These are phyloP conservation scores for Luvunga scandens DNA, from an alignment of 345 rosid species.

Conservation along the genomic window DNA sequence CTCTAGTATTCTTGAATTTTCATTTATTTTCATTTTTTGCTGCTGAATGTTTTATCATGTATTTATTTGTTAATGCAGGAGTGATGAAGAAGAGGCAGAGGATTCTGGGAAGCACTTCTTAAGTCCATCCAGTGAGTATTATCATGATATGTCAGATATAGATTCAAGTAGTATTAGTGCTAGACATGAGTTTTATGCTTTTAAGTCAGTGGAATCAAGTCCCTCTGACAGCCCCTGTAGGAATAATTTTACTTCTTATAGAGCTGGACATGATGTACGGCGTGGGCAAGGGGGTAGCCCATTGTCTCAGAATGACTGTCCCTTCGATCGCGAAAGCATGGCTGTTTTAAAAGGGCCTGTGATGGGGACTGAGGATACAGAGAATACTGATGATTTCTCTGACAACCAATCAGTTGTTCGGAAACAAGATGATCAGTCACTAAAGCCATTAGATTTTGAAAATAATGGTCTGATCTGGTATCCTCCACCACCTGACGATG, in stretches of 20 bases:
- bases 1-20: not conserved
- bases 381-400: constrained; percentile 47
- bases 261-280: constrained; percentile 72
- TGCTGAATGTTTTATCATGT: not conserved
- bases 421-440: constrained; percentile 40
- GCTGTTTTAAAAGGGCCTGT: constrained; percentile 55
- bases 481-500: constrained; percentile 90
- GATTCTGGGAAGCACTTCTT: constrained; percentile 51
- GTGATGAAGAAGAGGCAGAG: constrained; percentile 75
- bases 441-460: constrained; percentile 75
- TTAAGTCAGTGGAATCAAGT: constrained; percentile 72
- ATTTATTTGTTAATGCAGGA: constrained; percentile 42
- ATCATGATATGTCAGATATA: constrained; percentile 62
- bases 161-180: constrained; percentile 80
- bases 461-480: constrained; percentile 81
- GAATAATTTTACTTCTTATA: constrained; percentile 75
- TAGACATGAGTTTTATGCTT: constrained; percentile 69
- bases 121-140: constrained; percentile 67
- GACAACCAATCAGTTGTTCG: constrained; percentile 33
- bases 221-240: constrained; percentile 89
- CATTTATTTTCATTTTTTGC: not conserved
- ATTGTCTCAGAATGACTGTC: constrained; percentile 38
- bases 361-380: constrained; percentile 41
- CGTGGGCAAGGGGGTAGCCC: constrained; percentile 61
- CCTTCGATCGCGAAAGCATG: constrained; percentile 52